Conservation (phyloP, 371 early-diverging fungal genomes). For the Sporodiniella umbellata region DNA sequence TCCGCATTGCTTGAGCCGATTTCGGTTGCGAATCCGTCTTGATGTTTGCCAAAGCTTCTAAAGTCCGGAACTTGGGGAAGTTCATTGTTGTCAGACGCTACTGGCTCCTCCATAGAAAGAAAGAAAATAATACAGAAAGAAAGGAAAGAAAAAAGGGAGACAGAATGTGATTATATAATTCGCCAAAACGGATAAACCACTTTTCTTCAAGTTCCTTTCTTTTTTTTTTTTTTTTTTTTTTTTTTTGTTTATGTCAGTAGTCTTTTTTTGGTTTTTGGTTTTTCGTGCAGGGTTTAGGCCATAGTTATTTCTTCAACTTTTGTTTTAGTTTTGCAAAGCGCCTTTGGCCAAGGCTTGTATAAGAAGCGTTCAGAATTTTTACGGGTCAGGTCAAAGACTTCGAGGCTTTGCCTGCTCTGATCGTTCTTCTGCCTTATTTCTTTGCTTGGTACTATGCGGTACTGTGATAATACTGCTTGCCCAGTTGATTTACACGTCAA, state of each 20-base stretch:
- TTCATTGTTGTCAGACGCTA: neutral
- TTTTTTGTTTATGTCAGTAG: neutral
- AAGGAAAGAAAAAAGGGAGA: neutral
- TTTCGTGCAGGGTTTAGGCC: too few relatives aligned
- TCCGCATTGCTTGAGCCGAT: conserved; percentile 24
- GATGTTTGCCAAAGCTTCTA: conserved; percentile 14
- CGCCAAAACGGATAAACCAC: neutral
- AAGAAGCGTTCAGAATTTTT: too few relatives aligned
- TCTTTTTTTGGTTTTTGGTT: too few relatives aligned
- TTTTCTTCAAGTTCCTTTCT: neutral
- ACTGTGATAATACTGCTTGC: too few relatives aligned
- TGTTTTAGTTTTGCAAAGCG: too few relatives aligned
- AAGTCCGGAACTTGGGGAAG: conserved; percentile 12
- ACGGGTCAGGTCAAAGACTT: too few relatives aligned
- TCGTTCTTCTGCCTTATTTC: too few relatives aligned
- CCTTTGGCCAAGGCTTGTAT: too few relatives aligned
- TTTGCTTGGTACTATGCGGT: too few relatives aligned
- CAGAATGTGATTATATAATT: neutral
- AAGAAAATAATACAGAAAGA: neutral
- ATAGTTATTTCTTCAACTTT: too few relatives aligned
- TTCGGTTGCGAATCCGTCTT: conserved; percentile 30
- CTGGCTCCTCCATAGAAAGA: conserved; percentile 3
- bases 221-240: neutral
- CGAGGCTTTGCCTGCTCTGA: too few relatives aligned
- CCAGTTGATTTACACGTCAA: too few relatives aligned